Evolutionary conservation across 2,329 filamentous ascomycete genomes (phyloP).

Genomic region (Chrysoporthe austroafricana): DNA sequence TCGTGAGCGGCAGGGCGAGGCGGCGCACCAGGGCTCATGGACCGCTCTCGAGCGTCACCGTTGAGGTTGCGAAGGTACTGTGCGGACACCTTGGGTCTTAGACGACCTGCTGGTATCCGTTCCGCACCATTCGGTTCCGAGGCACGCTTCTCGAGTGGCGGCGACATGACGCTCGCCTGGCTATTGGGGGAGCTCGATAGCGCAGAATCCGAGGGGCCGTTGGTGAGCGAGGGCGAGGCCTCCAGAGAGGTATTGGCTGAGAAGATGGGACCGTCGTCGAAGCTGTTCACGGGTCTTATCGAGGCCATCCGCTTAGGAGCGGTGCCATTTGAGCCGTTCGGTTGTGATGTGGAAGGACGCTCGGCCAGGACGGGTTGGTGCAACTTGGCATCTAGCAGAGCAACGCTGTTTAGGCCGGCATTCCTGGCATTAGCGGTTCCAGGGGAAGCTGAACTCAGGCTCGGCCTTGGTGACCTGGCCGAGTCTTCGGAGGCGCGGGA

Average conservation of each 20-base stretch:
- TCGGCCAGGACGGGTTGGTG: constrained; percentile 31
- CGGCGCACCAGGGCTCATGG: constrained; percentile 21
- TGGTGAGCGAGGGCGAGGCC: constrained; percentile 40
- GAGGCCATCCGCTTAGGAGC: constrained; percentile 42
- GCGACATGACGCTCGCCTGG: constrained; percentile 53
- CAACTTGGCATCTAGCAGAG: constrained; percentile 20
- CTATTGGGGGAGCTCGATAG: constrained; percentile 63
- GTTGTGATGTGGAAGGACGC: constrained; percentile 34
- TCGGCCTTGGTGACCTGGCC: constrained; percentile 24
- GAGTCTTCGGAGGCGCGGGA: constrained; percentile 27
- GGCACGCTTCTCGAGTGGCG: constrained; percentile 40
- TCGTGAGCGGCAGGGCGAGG: constrained; percentile 10
- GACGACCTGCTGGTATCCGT: constrained; percentile 40
- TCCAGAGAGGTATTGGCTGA: constrained; percentile 47
- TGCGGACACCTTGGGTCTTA: constrained; percentile 39
- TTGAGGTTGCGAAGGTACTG: constrained; percentile 22
- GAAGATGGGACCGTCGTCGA: constrained; percentile 46
- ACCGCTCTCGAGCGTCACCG: constrained; percentile 28
- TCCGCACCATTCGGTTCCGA: constrained; percentile 38
- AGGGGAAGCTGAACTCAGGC: constrained; percentile 26
- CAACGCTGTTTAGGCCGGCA: constrained; percentile 14
- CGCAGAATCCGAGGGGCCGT: constrained; percentile 43
- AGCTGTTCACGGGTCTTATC: constrained; percentile 61
- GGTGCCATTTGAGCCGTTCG: constrained; percentile 26
- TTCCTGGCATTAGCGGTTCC: constrained; percentile 18